Percentiles rank a stretch among this genome's conserved stretches.
Conservation (phyloP, 345 rosid species). For the Angophora floribunda region DNA sequence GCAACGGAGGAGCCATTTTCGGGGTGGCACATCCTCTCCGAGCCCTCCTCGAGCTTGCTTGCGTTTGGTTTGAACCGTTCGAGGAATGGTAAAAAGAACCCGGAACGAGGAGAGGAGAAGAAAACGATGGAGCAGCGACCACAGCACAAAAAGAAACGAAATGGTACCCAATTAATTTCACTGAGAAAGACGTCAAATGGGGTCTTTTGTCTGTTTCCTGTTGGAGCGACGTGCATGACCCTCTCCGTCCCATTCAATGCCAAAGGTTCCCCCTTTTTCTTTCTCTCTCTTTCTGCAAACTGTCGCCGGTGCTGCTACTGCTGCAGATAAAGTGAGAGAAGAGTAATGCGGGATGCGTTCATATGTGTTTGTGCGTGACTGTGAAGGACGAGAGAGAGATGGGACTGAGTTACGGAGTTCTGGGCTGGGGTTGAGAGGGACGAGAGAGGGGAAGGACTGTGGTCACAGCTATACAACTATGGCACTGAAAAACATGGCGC, state of each 20-base stretch:
- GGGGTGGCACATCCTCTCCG: background rate
- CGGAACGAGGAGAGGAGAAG: background rate
- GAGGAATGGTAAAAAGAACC: background rate
- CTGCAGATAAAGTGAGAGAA: background rate
- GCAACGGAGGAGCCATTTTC: background rate
- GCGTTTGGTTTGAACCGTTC: background rate
- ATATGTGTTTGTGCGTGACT: background rate
- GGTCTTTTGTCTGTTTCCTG: background rate
- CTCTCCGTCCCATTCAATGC: background rate
- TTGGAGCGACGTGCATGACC: background rate
- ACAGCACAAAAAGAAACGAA: background rate
- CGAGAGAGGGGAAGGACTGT: slow-evolving; percentile 22
- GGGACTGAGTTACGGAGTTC: slow-evolving; percentile 6
- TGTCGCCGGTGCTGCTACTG: background rate
- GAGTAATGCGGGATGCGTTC: background rate
- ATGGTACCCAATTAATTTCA: background rate
- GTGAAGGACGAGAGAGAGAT: background rate
- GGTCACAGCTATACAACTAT: slow-evolving; percentile 27
- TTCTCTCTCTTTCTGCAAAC: background rate
- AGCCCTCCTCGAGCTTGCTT: background rate
- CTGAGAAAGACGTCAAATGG: background rate
- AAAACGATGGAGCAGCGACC: background rate
- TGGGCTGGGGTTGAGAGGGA: slow-evolving; percentile 29
- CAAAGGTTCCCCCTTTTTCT: background rate
- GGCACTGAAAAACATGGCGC: slow-evolving; percentile 74